Base-by-base conservation (phyloP, 169 alveolate genomes). In the Sarcocystis neurona region DNA sequence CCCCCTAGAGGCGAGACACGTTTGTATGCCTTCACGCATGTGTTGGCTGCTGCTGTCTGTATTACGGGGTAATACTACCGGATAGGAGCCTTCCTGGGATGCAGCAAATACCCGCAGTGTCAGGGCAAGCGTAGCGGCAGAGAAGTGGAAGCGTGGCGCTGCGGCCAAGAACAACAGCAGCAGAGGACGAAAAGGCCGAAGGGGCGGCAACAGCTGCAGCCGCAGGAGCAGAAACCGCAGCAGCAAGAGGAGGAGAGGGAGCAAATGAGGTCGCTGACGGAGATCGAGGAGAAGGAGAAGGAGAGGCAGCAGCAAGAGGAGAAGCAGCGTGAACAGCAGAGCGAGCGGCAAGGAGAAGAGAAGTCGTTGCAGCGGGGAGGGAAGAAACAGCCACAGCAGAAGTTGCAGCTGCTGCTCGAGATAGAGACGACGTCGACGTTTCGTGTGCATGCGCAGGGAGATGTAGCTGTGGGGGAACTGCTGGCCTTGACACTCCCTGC, bases 51-150 rank as follows among this genome's bases (percentile, higher is more conserved):
- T 58, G 78, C 44, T 82, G 18, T 3, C 56, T 84, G 75, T 63
- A 0, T 56, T 10, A 10, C 86, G n/a, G n/a, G n/a, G n/a, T n/a
- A n/a, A n/a, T n/a, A n/a, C n/a, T n/a, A n/a, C n/a, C n/a, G n/a
- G n/a, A n/a, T n/a, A 87, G 91, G 91, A 56, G 48, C 82, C 68
- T 87, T 87, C 46, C 75, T 87, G 70, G 91, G 91, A 4, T 87
- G 91, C 56, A 18, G 63, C 30, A 48, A 53, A 27, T 87, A 66
- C 87, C 91, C 91, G 18, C 56, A 47, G 0, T 87, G 91, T 37
- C 79, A 74, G 60, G 91, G 91, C 2, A 87, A 87, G 44, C 41
- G 80, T 44, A 66, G 85, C 70, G 91, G 87, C 32, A 20, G 87
- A 18, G 82, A 77, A 46, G 87, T 87, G 41, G 87, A 87, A 82